Conservation (phyloP, 1,139 yeast genomes). For the Suhomyces maxii region DNA sequence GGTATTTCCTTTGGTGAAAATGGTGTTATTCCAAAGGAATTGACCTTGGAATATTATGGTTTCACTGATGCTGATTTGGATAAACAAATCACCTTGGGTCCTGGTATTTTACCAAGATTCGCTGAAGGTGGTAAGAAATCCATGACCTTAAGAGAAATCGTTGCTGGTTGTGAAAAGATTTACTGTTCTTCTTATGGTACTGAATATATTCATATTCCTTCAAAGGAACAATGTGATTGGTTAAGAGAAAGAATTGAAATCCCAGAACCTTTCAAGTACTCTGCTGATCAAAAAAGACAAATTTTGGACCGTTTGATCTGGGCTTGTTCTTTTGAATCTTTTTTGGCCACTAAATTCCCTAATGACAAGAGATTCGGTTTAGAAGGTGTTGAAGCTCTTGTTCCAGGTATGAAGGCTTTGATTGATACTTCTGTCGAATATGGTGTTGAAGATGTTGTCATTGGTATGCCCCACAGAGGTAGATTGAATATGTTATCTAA, state of each 20-base stretch:
- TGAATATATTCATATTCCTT: slow-evolving; percentile 95
- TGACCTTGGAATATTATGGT: slow-evolving; percentile 88
- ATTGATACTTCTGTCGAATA: slow-evolving; percentile 91
- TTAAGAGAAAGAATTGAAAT: slow-evolving; percentile 94
- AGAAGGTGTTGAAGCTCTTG: slow-evolving; percentile 96
- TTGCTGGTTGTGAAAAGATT: slow-evolving; percentile 74
- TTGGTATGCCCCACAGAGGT: slow-evolving; percentile 99
- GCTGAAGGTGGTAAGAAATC: slow-evolving; percentile 66
- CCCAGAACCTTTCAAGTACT: slow-evolving; percentile 81
- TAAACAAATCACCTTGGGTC: slow-evolving; percentile 86
- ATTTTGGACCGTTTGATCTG: slow-evolving; percentile 95
- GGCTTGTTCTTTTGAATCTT: slow-evolving; percentile 92
- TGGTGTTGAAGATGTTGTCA: slow-evolving; percentile 93
- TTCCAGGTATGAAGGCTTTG: slow-evolving; percentile 95
- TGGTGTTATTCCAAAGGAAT: slow-evolving; percentile 68
- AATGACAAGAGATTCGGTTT: slow-evolving; percentile 98
- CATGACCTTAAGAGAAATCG: slow-evolving; percentile 73
- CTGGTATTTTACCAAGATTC: slow-evolving; percentile 95
- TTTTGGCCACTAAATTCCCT: slow-evolving; percentile 93
- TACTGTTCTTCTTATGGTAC: slow-evolving; percentile 91
- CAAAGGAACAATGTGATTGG: slow-evolving; percentile 97
- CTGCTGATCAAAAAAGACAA: slow-evolving; percentile 90
- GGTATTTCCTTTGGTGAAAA: slow-evolving; percentile 83
- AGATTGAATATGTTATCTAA: slow-evolving; percentile 95
- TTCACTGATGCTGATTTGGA: slow-evolving; percentile 84